These are phyloP conservation scores for Apiospora marii DNA, from an alignment of 2,329 filamentous ascomycete species.

Conservation along the genomic window DNA sequence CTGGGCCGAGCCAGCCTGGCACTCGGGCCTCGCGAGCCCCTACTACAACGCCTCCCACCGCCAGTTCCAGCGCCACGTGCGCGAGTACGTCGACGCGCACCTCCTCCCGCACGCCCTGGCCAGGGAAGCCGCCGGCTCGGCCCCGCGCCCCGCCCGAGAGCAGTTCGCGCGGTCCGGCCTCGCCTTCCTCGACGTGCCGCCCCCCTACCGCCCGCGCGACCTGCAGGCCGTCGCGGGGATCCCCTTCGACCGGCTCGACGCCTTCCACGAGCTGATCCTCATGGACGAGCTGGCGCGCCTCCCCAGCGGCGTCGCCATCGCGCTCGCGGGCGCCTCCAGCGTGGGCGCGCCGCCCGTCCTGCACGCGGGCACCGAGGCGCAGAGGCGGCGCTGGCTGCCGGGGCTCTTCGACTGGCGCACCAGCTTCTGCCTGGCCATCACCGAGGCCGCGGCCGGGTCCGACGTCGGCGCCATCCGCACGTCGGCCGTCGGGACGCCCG, in stretches of 20 bases:
- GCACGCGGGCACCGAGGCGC: conserved; percentile 86
- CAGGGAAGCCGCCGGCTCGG: neutral
- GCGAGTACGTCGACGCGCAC: neutral
- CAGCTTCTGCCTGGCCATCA: conserved; percentile 96
- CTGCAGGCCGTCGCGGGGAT: conserved; percentile 75
- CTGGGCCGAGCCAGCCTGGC: neutral
- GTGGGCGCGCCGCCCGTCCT: conserved; percentile 92
- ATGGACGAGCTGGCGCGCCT: conserved; percentile 93
- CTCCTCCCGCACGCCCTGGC: neutral
- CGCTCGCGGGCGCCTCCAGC: conserved; percentile 93
- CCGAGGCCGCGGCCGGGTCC: conserved; percentile 92
- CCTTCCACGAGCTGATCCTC: conserved; percentile 96
- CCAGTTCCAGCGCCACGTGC: neutral
- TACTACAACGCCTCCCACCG: neutral
- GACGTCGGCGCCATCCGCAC: conserved; percentile 96
- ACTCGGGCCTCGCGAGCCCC: neutral
- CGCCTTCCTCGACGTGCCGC: neutral
- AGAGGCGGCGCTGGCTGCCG: conserved; percentile 88
- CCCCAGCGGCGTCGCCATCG: conserved; percentile 91
- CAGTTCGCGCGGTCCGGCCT: neutral
- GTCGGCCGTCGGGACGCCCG: conserved; percentile 91
- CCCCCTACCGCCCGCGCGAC: neutral
- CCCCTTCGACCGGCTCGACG: conserved; percentile 88
- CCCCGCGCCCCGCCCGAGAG: neutral
- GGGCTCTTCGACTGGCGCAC: conserved; percentile 91